phyloP scores from a whole-genome alignment of 441 rosid genomes.

The Erodium trifolium region DNA sequence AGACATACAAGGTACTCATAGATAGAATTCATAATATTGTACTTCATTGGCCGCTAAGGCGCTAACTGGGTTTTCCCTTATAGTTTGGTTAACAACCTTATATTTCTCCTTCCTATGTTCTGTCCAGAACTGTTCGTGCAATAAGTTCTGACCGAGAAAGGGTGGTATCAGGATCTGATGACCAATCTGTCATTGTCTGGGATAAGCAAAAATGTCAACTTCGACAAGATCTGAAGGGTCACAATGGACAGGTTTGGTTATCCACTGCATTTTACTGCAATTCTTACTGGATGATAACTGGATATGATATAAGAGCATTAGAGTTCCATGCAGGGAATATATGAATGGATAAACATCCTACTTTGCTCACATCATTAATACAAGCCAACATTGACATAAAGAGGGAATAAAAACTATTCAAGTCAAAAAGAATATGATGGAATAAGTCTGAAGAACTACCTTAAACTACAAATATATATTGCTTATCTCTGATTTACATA shows the following conservation, averaged over 20 bases:
- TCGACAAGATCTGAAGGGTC: slow-evolving; percentile 93
- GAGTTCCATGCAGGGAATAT: neutral
- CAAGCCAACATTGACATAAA: no score
- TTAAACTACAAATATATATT: neutral
- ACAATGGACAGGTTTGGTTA: slow-evolving; percentile 74
- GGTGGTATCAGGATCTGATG: slow-evolving; percentile 98
- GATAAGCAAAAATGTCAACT: slow-evolving; percentile 91
- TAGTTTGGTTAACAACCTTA: slow-evolving; percentile 3
- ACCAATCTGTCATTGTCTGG: slow-evolving; percentile 90
- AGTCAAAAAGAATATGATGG: neutral
- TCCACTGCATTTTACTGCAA: slow-evolving; percentile 1
- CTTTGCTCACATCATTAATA: neutral
- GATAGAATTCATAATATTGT: slow-evolving; percentile 3
- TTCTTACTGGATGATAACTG: slow-evolving; percentile 14
- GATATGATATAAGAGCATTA: slow-evolving; percentile 4
- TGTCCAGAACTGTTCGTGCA: slow-evolving; percentile 77
- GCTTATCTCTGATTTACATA: no score
- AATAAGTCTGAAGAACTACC: neutral
- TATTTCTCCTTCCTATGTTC: slow-evolving; percentile 13
- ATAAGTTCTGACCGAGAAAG: slow-evolving; percentile 96
- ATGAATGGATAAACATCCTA: neutral
- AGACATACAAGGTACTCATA: slow-evolving; percentile 71
- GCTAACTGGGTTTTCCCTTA: slow-evolving; percentile 12
- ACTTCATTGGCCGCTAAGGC: slow-evolving; percentile 16
- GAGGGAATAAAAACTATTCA: neutral